phyloP scores from a whole-genome alignment of 1,284 basidiomycete species.

The Microbotryum intermedium region DNA sequence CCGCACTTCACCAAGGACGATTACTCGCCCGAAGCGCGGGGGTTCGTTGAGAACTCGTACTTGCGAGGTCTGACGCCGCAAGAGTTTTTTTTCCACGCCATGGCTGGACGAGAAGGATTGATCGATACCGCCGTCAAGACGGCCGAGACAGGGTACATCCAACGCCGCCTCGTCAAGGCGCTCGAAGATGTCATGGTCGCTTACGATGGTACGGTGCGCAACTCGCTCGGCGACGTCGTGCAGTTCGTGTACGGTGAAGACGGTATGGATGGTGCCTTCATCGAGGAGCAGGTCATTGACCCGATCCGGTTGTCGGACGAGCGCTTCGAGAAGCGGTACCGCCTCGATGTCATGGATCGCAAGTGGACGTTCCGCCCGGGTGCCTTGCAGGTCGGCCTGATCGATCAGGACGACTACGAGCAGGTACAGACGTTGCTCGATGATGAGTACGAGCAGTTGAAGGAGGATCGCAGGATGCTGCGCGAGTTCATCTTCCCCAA shows the following conservation, averaged over 20 bases:
- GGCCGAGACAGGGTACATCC: slow-evolving; percentile 98
- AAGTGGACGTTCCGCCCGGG: slow-evolving; percentile 46
- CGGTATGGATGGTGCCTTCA: slow-evolving; percentile 95
- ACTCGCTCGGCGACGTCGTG: slow-evolving; percentile 88
- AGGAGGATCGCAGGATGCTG: slow-evolving; percentile 64
- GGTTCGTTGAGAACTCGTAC: slow-evolving; percentile 99
- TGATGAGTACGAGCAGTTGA: slow-evolving; percentile 71
- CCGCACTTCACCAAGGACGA: slow-evolving; percentile 99
- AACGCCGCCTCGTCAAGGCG: slow-evolving; percentile 94
- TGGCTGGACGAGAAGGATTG: slow-evolving; percentile 98
- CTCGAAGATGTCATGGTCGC: slow-evolving; percentile 95
- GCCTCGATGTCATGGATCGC: slow-evolving; percentile 82
- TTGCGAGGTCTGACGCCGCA: slow-evolving; percentile 92
- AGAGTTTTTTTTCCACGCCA: slow-evolving; percentile 99
- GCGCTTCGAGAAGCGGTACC: slow-evolving; percentile 82
- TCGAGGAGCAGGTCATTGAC: slow-evolving; percentile 89
- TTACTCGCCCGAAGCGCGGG: slow-evolving; percentile 95
- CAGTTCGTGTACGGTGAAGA: slow-evolving; percentile 98
- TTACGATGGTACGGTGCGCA: slow-evolving; percentile 96
- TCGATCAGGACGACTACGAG: slow-evolving; percentile 68
- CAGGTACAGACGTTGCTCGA: slow-evolving; percentile 78
- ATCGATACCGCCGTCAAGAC: slow-evolving; percentile 99
- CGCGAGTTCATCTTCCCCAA: slow-evolving; percentile 69
- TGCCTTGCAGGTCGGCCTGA: slow-evolving; percentile 85
- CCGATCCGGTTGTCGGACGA: slow-evolving; percentile 74